These are phyloP conservation scores for Aspergillus sp. DNA, from an alignment of 2,329 filamentous ascomycete genomes.

Conservation along the genomic window DNA sequence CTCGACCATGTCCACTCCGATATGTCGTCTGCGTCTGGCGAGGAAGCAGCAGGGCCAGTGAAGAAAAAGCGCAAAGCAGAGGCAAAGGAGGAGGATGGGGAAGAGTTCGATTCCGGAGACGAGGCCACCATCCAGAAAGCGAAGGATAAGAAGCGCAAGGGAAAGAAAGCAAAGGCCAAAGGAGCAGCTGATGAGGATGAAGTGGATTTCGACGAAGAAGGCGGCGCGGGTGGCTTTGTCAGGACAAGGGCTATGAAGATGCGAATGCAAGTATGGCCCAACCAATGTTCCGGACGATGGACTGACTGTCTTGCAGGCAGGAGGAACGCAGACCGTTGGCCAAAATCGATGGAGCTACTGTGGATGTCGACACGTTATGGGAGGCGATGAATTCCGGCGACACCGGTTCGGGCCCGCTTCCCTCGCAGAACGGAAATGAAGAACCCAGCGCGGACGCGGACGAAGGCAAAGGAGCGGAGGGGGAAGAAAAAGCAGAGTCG, in stretches of 20 bases:
- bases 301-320: slow-evolving; percentile 22
- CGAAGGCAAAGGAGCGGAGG: slow-evolving; percentile 7
- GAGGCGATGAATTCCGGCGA: slow-evolving; percentile 39
- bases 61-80: slow-evolving; percentile 31
- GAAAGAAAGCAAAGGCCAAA: slow-evolving; percentile 20
- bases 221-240: slow-evolving; percentile 42
- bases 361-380: slow-evolving; percentile 49
- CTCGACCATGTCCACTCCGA: slow-evolving; percentile 26
- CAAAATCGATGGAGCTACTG: slow-evolving; percentile 41
- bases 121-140: slow-evolving; percentile 46
- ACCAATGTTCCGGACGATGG: neutral
- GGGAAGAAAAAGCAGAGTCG: slow-evolving; percentile 5
- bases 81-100: slow-evolving; percentile 19
- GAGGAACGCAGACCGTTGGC: slow-evolving; percentile 41
- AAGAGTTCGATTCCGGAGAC: slow-evolving; percentile 46
- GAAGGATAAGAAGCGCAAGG: slow-evolving; percentile 32
- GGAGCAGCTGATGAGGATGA: slow-evolving; percentile 29
- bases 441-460: slow-evolving; percentile 5
- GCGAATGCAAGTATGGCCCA: slow-evolving; percentile 29
- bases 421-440: slow-evolving; percentile 10
- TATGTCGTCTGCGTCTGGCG: slow-evolving; percentile 22
- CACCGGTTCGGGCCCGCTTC: slow-evolving; percentile 6
- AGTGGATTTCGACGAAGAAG: slow-evolving; percentile 30
- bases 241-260: slow-evolving; percentile 46
- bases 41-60: slow-evolving; percentile 20